Percentiles rank a stretch among this genome's conserved stretches.
phyloP scores from a whole-genome alignment of 441 rosid genomes.

The Erysimum cheiri region DNA sequence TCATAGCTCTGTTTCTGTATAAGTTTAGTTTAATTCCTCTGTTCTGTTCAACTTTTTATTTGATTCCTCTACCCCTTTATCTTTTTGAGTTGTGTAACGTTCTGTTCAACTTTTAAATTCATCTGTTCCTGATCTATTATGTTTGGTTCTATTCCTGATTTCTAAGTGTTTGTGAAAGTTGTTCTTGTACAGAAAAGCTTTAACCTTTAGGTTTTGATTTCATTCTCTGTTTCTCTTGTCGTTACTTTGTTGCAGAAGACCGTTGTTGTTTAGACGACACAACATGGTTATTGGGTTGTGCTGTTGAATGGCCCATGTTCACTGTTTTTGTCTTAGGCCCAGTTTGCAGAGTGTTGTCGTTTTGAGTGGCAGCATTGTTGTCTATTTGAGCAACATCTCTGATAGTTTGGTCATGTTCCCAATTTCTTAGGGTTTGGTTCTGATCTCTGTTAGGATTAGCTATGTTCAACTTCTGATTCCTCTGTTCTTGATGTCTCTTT shows the following conservation, averaged over 20 bases:
- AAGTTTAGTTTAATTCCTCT: background rate
- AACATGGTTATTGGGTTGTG: too few species aligned
- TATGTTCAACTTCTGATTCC: background rate
- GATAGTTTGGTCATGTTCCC: background rate
- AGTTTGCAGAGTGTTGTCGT: background rate
- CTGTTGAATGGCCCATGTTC: too few species aligned
- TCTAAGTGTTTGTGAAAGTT: too few species aligned
- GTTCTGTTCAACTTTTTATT: background rate
- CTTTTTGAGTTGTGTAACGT: background rate
- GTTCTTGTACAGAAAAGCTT: too few species aligned
- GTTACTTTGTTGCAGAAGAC: too few species aligned
- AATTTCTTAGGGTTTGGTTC: background rate
- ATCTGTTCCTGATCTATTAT: background rate
- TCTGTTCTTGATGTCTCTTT: background rate
- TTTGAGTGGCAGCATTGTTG: too few species aligned
- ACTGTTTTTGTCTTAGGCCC: too few species aligned
- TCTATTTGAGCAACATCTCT: too few species aligned
- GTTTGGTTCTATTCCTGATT: background rate
- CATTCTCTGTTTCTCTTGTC: too few species aligned
- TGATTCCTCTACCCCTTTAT: background rate
- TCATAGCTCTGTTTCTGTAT: constrained; percentile 4
- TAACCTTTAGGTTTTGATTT: too few species aligned
- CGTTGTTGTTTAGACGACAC: too few species aligned
- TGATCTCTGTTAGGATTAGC: background rate
- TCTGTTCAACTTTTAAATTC: background rate